phyloP scores from a whole-genome alignment of 2,329 filamentous ascomycete genomes.

The Raffaelea albimanens region DNA sequence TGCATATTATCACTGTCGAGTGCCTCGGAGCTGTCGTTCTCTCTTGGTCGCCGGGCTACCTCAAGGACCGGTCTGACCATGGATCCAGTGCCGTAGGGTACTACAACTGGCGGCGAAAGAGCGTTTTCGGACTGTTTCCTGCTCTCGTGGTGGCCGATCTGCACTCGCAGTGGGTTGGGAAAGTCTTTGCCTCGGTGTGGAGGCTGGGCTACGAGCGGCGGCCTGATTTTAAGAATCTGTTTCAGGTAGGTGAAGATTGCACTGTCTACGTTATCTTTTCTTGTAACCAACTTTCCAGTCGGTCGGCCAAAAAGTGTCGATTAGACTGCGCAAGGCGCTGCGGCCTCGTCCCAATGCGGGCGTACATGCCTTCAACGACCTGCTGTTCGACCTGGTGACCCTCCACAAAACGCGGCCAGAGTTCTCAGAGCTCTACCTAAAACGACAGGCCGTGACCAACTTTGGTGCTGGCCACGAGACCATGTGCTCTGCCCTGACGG shows the following conservation, averaged over 20 bases:
- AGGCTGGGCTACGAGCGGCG: conserved; percentile 34
- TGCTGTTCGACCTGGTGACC: conserved; percentile 36
- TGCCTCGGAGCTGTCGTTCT: conserved; percentile 39
- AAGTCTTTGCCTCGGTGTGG: conserved; percentile 33
- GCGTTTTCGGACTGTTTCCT: conserved; percentile 42
- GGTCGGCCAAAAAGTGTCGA: conserved; percentile 14
- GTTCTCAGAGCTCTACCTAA: conserved; percentile 37
- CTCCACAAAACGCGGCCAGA: conserved; percentile 34
- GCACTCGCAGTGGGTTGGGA: conserved; percentile 24
- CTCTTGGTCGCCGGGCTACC: conserved; percentile 41
- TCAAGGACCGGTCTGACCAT: conserved; percentile 33
- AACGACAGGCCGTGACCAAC: conserved; percentile 43
- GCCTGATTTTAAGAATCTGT: conserved; percentile 36
- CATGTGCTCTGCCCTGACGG: conserved; percentile 45
- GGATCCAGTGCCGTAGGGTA: conserved; percentile 39
- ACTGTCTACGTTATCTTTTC: neutral
- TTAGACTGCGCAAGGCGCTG: neutral
- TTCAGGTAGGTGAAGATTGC: conserved; percentile 33
- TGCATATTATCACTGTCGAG: conserved; percentile 46
- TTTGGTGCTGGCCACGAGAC: conserved; percentile 48
- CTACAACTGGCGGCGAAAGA: conserved; percentile 41
- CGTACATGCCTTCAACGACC: conserved; percentile 21
- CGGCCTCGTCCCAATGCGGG: neutral
- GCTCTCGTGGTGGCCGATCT: conserved; percentile 27
- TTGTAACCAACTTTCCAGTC: conserved; percentile 16